Base-by-base conservation (phyloP, 192 early-diverging fungal genomes). In the Coemansia sp. region DNA sequence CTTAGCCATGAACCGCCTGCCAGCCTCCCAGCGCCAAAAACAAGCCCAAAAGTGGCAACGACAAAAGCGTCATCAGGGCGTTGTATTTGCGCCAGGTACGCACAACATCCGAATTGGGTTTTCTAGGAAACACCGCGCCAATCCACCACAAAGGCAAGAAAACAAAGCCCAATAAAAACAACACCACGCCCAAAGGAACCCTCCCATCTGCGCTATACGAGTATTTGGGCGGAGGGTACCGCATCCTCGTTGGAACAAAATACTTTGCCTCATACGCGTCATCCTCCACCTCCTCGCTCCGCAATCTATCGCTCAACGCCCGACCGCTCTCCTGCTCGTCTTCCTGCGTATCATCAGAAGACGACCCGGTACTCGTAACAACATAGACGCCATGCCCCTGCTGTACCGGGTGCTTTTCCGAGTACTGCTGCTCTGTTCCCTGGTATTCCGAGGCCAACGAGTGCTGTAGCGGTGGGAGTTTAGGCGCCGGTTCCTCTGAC, bases 31-130 rank as follows among this genome's bases (percentile, higher is more conserved):
- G 67, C 5, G 71, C 80, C 65, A 82, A 39, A 32, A 82, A 68
- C 65, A 82, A 34, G 51, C 67, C 80, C 48, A 82, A 62, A 53
- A 82, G 48, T 24, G 72, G 74, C 32, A 82, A 59, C 24, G 80
- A 82, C 58, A 77, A 59, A 23, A 76, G 65, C 23, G 80, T 54
- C 80, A 82, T 82, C 13, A 82, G 55, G 16, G 71, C 67, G 47
- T 82, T 82, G 58, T 82, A 82, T 55, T 77, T 82, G 64, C 75
- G 74, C 80, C 80, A 82, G 13, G 69, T 67, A 22, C 62, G 39
- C 11, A 50, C 73, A 25, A 81, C 75, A n/a, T 74, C 75, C 47
- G 62, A 51, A 11, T 63, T 13, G 4, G 22, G 4, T 2, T 42
- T 39, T 2, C 75, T 60, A 9, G 80, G 80, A 45, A 74, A 71